These are phyloP conservation scores for Heliamphora pulchella DNA, from an alignment of 179 eudicot species.

Conservation along the genomic window DNA sequence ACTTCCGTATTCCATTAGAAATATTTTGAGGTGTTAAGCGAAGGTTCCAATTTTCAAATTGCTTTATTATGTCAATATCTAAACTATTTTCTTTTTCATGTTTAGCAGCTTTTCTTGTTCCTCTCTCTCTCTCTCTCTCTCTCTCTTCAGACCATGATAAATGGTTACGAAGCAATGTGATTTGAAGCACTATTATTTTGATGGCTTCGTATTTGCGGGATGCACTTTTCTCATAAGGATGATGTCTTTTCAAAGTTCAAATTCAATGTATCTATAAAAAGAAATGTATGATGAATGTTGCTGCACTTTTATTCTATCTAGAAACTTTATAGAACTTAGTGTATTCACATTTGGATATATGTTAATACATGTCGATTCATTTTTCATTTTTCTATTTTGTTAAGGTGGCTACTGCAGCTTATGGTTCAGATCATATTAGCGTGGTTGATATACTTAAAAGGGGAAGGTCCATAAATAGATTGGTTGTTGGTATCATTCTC, in stretches of 20 bases:
- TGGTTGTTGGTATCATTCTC: conserved; percentile 59
- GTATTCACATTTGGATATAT: background rate
- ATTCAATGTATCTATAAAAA: background rate
- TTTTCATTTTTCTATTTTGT: conserved; percentile 8
- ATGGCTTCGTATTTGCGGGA: background rate
- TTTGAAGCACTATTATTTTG: background rate
- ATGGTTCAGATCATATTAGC: conserved; percentile 54
- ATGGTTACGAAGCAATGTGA: background rate
- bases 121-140: background rate
- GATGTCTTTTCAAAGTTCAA: background rate
- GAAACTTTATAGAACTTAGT: background rate
- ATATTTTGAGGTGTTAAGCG: background rate
- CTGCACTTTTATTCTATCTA: background rate
- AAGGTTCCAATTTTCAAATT: background rate
- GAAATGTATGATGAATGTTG: background rate
- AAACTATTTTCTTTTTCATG: background rate
- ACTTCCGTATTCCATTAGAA: background rate
- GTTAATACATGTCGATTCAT: background rate
- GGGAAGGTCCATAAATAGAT: conserved; percentile 45
- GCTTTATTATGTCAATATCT: background rate
- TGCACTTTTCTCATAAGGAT: background rate
- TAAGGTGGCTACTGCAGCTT: conserved; percentile 91
- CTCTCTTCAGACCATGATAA: background rate
- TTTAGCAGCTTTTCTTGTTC: background rate
- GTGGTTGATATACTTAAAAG: conserved; percentile 51